Base-by-base conservation (phyloP, 2,329 filamentous ascomycete genomes). In the Colletotrichum melonis region DNA sequence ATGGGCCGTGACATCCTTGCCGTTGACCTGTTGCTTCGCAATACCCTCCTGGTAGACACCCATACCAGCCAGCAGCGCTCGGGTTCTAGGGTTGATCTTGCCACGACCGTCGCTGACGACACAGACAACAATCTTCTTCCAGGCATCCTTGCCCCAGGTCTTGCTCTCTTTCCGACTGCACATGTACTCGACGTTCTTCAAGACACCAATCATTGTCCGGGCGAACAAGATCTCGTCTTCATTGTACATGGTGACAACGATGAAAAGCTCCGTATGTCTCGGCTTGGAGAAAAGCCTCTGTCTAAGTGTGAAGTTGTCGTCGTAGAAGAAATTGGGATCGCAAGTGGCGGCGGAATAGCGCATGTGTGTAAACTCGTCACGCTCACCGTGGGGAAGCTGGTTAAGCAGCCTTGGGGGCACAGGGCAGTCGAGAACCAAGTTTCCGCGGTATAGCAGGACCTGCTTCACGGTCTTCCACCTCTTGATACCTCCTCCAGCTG, bases 51-150 rank as follows among this genome's bases (percentile, higher is more conserved):
- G 97, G 81, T 98, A 99, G 63, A 98, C 95, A 80, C 97, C 97
- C 88, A 99, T 92, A 84, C 92, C 97, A 24, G 97, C 95, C 63
- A 99, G 85, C 22, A 98, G 91, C 42, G 96, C 95, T 79, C 93
- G 92, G 3, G 97, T 99, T 76, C 97, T 88, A 2, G 94, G 91
- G 82, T 98, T 98, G 86, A 99, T 99, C 87, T 98, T 98, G 74
- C 92, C 93, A 90, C 97, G 95, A 73, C 97, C 97, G 79, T 99
- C 97, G 78, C 95, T 98, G 76, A 99, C 97, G 57, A 99, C 92
- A 82, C 96, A 98, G 12, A 99, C 97, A 11, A 99, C 97, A 78
- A 99, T 98, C 88, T 99, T 99, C 87, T 99, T 98, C 97, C 97
- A 99, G 5, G 96, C 95, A 78, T 98, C 95, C 82, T 97, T 97